Percentiles rank a stretch among this genome's conserved stretches.
phyloP scores from a whole-genome alignment of 352 stramenopile species.

The Pythium dissotocum region DNA sequence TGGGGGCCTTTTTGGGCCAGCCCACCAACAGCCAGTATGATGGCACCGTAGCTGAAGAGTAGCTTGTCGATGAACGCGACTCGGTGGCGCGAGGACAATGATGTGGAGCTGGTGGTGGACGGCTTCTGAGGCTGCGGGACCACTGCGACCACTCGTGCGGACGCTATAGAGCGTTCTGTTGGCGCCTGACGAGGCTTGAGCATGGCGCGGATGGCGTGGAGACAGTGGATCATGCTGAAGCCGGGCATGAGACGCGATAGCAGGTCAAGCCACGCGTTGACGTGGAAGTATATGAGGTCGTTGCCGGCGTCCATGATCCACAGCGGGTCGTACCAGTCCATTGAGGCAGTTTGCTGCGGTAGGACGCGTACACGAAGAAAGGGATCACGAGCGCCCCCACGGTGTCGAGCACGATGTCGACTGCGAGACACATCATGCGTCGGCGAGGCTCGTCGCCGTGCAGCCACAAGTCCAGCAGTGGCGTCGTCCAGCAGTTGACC shows the following conservation, averaged over 20 bases:
- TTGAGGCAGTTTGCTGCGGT: constrained; percentile 3
- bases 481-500: constrained; percentile 49
- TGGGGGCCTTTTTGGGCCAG: background rate
- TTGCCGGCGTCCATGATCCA: constrained; percentile 17
- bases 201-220: constrained; percentile 13
- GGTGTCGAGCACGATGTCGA: constrained; percentile 38
- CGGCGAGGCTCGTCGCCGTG: constrained; percentile 19
- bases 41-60: constrained; percentile 6
- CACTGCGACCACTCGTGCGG: background rate
- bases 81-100: background rate
- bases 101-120: background rate
- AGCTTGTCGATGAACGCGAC: background rate
- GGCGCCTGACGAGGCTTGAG: background rate
- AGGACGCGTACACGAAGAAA: constrained; percentile 15
- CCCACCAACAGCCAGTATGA: background rate
- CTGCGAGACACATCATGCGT: constrained; percentile 35
- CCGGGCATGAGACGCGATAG: constrained; percentile 9
- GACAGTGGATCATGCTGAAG: constrained; percentile 16
- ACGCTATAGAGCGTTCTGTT: background rate
- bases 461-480: constrained; percentile 28
- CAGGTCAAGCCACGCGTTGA: constrained; percentile 19
- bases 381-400: constrained; percentile 5
- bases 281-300: constrained; percentile 21
- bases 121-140: background rate
- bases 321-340: constrained; percentile 17